These are phyloP conservation scores for Populus davidiana DNA, from an alignment of 345 rosid genomes.

Conservation along the genomic window DNA sequence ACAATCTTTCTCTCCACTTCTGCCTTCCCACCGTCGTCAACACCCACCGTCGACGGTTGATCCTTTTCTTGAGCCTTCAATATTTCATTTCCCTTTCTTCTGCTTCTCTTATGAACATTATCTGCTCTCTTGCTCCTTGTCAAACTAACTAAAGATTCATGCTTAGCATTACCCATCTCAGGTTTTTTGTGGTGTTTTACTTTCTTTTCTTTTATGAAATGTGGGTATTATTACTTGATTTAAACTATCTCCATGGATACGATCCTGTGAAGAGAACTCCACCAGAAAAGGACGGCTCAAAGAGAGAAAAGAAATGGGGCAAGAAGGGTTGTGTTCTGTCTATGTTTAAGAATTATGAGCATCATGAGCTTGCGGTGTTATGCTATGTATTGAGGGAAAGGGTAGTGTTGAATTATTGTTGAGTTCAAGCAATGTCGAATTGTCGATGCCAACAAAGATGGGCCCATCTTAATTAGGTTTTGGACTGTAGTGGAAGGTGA, in stretches of 20 bases:
- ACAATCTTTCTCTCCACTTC: conserved; percentile 52
- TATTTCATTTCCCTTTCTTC: conserved; percentile 8
- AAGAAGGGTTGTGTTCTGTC: background rate
- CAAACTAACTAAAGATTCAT: conserved; percentile 16
- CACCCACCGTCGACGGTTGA: background rate
- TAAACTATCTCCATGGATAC: conserved; percentile 34
- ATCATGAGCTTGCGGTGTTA: background rate
- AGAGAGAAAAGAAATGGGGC: conserved; percentile 13
- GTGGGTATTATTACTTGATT: conserved; percentile 12
- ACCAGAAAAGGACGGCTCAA: background rate
- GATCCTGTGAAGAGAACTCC: background rate
- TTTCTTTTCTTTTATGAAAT: background rate
- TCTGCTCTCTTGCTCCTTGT: conserved; percentile 8
- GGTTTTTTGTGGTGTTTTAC: background rate
- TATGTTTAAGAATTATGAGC: background rate
- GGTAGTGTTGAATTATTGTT: conserved; percentile 22
- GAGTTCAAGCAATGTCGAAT: conserved; percentile 42
- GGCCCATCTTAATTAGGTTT: conserved; percentile 23
- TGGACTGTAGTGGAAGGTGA: background rate
- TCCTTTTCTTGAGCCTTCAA: background rate
- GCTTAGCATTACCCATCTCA: conserved; percentile 2
- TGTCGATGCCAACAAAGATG: conserved; percentile 50
- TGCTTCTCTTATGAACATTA: background rate
- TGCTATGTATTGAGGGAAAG: background rate
- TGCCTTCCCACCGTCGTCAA: conserved; percentile 27